Percentiles rank a stretch among this genome's conserved stretches.
Evolutionary conservation across 2,329 filamentous ascomycete genomes (phyloP).

Genomic region (Phialophora expanda): DNA sequence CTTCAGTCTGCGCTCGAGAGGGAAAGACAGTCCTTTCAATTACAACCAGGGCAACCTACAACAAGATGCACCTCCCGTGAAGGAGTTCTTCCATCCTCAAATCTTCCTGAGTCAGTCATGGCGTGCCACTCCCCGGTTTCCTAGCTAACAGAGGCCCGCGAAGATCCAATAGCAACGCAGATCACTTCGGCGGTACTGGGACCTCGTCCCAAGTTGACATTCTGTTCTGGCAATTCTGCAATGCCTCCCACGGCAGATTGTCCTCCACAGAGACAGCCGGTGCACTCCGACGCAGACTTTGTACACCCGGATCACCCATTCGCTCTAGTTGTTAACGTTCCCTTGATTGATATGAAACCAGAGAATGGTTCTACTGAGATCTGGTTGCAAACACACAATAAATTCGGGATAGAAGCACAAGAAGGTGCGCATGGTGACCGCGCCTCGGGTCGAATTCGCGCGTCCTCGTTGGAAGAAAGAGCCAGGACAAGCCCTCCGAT

Average conservation of each 20-base stretch:
- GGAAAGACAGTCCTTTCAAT: conserved; percentile 64
- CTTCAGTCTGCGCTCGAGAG: conserved; percentile 55
- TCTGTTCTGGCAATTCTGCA: conserved; percentile 64
- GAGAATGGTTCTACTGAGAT: conserved; percentile 64
- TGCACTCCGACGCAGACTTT: conserved; percentile 67
- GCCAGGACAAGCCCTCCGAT: conserved; percentile 43
- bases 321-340: conserved; percentile 61
- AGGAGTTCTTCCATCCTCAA: conserved; percentile 54
- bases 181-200: conserved; percentile 59
- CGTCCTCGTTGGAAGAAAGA: conserved; percentile 43
- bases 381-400: conserved; percentile 63
- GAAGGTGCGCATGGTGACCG: conserved; percentile 59
- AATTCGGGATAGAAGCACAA: conserved; percentile 48
- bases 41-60: conserved; percentile 66
- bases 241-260: conserved; percentile 56
- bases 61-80: conserved; percentile 62
- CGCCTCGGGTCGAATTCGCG: conserved; percentile 58
- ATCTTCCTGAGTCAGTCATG: conserved; percentile 60
- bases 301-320: conserved; percentile 61
- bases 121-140: not conserved
- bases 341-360: conserved; percentile 57
- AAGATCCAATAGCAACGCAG: conserved; percentile 53
- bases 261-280: conserved; percentile 56
- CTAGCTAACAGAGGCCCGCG: conserved; percentile 24
- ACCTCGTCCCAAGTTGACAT: conserved; percentile 61